Conservation (phyloP, 140 eudicot genomes). For the Flaveria floridana region DNA sequence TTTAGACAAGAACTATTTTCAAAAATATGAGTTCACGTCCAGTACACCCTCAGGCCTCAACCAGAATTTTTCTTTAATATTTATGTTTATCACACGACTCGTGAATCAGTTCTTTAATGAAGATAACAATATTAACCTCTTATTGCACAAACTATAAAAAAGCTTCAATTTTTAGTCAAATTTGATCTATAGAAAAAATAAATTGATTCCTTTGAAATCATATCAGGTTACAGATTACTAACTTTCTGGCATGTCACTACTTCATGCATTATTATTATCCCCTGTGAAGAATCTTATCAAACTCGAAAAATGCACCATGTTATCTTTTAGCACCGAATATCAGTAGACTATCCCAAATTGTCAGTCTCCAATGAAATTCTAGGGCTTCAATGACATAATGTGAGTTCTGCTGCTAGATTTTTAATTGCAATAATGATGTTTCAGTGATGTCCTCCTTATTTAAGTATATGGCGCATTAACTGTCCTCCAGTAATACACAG, state of each 20-base stretch:
- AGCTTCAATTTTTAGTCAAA: neutral
- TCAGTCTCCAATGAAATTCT: neutral
- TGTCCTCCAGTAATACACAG: neutral
- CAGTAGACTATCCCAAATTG: neutral
- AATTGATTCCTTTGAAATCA: neutral
- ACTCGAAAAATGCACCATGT: neutral
- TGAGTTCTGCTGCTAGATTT: neutral
- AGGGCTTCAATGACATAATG: neutral
- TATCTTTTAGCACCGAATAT: slow-evolving; percentile 22
- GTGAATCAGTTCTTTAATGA: neutral
- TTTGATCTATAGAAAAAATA: neutral
- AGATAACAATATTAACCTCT: slow-evolving; percentile 6
- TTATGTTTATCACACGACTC: slow-evolving; percentile 3
- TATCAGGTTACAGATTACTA: slow-evolving; percentile 10
- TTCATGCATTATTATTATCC: neutral
- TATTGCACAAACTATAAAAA: neutral
- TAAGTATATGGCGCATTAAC: slow-evolving; percentile 2
- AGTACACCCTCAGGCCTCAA: slow-evolving; percentile 6
- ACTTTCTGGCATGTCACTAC: slow-evolving; percentile 4
- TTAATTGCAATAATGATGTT: slow-evolving; percentile 8
- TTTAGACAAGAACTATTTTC: neutral
- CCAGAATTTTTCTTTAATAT: neutral
- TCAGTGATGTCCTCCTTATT: neutral
- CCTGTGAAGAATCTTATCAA: neutral
- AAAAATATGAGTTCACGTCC: neutral